A percentile compares a stretch with the other conserved stretches of the same genome.
Evolutionary conservation across 202 grass and related monocot species (phyloP).

Genomic region (Zoysia matrella): DNA sequence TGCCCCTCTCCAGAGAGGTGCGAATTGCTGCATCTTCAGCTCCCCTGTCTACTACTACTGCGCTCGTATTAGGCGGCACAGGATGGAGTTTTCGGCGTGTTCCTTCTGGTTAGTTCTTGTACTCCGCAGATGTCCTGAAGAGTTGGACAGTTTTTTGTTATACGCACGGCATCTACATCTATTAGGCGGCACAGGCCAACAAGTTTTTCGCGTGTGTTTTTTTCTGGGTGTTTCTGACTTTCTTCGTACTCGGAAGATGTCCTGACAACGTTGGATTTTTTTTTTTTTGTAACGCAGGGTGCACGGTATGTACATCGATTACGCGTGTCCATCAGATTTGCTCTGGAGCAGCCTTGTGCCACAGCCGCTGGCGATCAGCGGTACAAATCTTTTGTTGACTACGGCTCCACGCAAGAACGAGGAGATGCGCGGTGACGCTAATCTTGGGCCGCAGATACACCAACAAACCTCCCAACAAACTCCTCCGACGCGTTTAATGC

Average conservation of each 20-base stretch:
- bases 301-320: neutral
- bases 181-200: too few species aligned
- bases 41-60: too few species aligned
- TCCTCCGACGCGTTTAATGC: slow-evolving; percentile 49
- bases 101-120: too few species aligned
- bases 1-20: too few species aligned
- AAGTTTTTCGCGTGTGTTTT: too few species aligned
- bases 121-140: too few species aligned
- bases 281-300: neutral
- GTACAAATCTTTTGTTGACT: slow-evolving; percentile 23
- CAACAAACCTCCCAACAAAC: slow-evolving; percentile 50
- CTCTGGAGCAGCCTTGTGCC: neutral
- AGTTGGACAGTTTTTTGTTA: too few species aligned
- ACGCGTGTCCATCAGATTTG: slow-evolving; percentile 14
- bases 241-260: neutral
- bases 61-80: too few species aligned
- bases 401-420: neutral
- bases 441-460: neutral
- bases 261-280: neutral
- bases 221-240: neutral
- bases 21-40: too few species aligned
- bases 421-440: slow-evolving; percentile 10
- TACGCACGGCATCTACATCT: too few species aligned
- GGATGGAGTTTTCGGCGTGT: too few species aligned
- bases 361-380: too few species aligned